A percentile compares a stretch with the other conserved stretches of the same genome.
phyloP scores from a whole-genome alignment of 192 early-diverging fungal genomes.

The Entomortierella lignicola region DNA sequence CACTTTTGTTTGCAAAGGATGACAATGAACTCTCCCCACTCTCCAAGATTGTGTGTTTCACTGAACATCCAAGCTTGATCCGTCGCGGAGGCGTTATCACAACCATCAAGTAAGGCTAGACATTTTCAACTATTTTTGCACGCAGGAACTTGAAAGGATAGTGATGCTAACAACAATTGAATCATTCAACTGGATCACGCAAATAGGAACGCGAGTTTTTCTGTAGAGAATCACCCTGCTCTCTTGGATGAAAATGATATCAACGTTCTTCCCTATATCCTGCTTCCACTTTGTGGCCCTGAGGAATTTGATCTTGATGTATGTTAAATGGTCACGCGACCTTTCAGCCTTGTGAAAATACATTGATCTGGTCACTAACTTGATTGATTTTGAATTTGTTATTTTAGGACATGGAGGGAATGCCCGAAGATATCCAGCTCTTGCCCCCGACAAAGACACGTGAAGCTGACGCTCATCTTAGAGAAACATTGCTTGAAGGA shows the following conservation, averaged over 20 bases:
- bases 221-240: constrained; percentile 71
- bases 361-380: not conserved
- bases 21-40: constrained; percentile 79
- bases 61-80: constrained; percentile 83
- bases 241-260: constrained; percentile 77
- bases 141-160: no score
- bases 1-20: constrained; percentile 74
- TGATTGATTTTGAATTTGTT: not conserved
- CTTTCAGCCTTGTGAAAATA: not conserved
- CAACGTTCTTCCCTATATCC: constrained; percentile 87
- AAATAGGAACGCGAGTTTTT: constrained; percentile 83
- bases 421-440: constrained; percentile 94
- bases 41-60: constrained; percentile 87
- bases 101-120: constrained; percentile 78
- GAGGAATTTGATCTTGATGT: constrained; percentile 93
- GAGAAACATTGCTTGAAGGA: constrained; percentile 81
- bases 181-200: not conserved
- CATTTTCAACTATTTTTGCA: no score
- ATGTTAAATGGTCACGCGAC: constrained; percentile 20
- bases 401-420: constrained; percentile 84
- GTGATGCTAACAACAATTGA: not conserved
- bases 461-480: constrained; percentile 81
- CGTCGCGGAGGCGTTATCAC: constrained; percentile 91
- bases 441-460: constrained; percentile 85
- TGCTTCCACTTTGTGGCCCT: constrained; percentile 90